phyloP scores from a whole-genome alignment of 2,329 filamentous ascomycete species.

The Xylaria sp. region DNA sequence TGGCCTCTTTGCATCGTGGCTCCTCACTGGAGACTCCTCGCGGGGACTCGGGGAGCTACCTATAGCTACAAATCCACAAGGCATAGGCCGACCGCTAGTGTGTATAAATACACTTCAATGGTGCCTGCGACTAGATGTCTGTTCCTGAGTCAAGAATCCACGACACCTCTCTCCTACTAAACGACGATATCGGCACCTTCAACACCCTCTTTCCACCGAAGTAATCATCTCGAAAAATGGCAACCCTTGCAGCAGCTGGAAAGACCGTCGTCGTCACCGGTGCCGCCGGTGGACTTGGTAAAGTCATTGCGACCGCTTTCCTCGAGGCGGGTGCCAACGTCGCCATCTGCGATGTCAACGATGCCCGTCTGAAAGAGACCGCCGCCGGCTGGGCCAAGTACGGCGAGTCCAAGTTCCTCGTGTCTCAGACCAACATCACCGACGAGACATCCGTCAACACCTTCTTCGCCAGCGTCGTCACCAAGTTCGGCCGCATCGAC shows the following conservation, averaged over 20 bases:
- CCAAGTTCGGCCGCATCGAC: conserved; percentile 44
- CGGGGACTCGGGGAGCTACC: too few relatives aligned
- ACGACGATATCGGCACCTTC: background rate
- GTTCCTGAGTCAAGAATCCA: background rate
- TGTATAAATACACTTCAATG: background rate
- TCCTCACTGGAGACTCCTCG: too few relatives aligned
- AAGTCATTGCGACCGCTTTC: conserved; percentile 31
- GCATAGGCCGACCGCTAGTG: too few relatives aligned
- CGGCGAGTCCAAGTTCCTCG: conserved; percentile 21
- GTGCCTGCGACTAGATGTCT: background rate
- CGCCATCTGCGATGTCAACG: conserved; percentile 33
- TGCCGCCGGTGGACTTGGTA: conserved; percentile 34
- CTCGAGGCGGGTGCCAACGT: conserved; percentile 33
- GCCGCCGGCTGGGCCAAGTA: conserved; percentile 13
- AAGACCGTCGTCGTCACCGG: conserved; percentile 31
- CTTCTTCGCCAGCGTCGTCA: conserved; percentile 25
- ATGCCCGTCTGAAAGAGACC: conserved; percentile 24
- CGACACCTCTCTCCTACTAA: background rate
- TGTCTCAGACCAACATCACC: conserved; percentile 30
- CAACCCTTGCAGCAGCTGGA: conserved; percentile 13
- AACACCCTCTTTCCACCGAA: background rate
- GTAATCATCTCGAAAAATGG: conserved; percentile 4
- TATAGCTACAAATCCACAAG: too few relatives aligned
- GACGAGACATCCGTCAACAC: conserved; percentile 29
- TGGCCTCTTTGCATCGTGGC: too few relatives aligned